Conservation (phyloP, 1,284 basidiomycete genomes). For the Ustilago shanxiensis region DNA sequence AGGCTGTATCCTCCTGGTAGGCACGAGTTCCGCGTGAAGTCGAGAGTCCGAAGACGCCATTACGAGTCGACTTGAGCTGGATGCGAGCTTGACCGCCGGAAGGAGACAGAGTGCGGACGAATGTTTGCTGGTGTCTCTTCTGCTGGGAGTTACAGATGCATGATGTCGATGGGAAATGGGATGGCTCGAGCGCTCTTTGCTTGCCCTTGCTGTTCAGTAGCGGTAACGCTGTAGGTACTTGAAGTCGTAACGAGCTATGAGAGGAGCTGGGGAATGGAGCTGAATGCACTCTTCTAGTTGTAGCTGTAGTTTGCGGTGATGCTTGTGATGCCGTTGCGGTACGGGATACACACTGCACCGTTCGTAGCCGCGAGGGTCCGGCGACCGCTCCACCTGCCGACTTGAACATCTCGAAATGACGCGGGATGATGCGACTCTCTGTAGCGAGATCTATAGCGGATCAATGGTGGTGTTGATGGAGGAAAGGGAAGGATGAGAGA, state of each 20-base stretch:
- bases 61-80: constrained; percentile 44
- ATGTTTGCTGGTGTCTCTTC: constrained; percentile 33
- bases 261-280: constrained; percentile 6
- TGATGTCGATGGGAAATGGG: neutral
- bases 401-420: constrained; percentile 26
- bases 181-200: constrained; percentile 21
- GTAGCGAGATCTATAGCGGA: neutral
- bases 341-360: constrained; percentile 7
- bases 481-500: no score
- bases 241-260: neutral
- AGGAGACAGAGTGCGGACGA: constrained; percentile 44
- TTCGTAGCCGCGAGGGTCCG: constrained; percentile 42
- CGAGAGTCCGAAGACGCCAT: constrained; percentile 53
- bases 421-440: neutral
- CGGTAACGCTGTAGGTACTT: neutral
- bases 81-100: constrained; percentile 42
- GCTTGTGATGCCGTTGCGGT: neutral
- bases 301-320: neutral
- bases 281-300: neutral
- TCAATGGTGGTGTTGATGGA: constrained; percentile 3
- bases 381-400: constrained; percentile 36
- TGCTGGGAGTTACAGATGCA: constrained; percentile 23
- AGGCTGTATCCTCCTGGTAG: constrained; percentile 65
- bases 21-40: constrained; percentile 61
- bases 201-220: constrained; percentile 27